Evolutionary conservation across 768 basidiomycete genomes (phyloP).

Genomic region (Termitomyces titanicus): DNA sequence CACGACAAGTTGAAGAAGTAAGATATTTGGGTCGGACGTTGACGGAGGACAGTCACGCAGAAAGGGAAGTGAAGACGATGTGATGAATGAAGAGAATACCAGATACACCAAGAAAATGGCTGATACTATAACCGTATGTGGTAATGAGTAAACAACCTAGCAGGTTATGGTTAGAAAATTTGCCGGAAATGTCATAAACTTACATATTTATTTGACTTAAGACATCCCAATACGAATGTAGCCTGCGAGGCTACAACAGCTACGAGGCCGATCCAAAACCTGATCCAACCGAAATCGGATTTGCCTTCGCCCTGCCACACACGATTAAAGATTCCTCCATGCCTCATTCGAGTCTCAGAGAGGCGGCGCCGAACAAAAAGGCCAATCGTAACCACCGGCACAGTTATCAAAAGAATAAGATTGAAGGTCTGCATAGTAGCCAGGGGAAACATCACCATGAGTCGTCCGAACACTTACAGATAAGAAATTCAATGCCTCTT

Average conservation of each 20-base stretch:
- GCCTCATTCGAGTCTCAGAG: conserved; percentile 10
- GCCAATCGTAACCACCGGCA: conserved; percentile 51
- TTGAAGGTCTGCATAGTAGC: conserved; percentile 50
- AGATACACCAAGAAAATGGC: conserved; percentile 51
- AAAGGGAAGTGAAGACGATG: conserved; percentile 12
- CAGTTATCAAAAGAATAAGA: conserved; percentile 56
- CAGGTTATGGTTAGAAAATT: not conserved
- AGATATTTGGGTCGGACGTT: not conserved
- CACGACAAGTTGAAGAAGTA: conserved; percentile 48
- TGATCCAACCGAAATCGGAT: conserved; percentile 35
- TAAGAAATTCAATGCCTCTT: not conserved
- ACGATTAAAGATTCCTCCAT: conserved; percentile 1
- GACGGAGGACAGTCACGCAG: not conserved
- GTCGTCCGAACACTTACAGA: conserved; percentile 51
- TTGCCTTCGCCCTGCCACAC: not conserved
- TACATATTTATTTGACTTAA: conserved; percentile 62
- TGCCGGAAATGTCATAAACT: conserved; percentile 21
- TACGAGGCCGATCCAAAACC: conserved; percentile 60
- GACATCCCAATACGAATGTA: conserved; percentile 43
- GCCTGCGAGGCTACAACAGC: conserved; percentile 43
- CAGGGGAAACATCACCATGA: conserved; percentile 54
- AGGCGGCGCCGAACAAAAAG: conserved; percentile 24
- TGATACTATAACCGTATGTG: conserved; percentile 47
- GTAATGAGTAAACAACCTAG: conserved; percentile 60
- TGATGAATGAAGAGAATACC: conserved; percentile 37